These are phyloP conservation scores for Tephrocybe sp. DNA, from an alignment of 768 basidiomycete genomes.

Conservation along the genomic window DNA sequence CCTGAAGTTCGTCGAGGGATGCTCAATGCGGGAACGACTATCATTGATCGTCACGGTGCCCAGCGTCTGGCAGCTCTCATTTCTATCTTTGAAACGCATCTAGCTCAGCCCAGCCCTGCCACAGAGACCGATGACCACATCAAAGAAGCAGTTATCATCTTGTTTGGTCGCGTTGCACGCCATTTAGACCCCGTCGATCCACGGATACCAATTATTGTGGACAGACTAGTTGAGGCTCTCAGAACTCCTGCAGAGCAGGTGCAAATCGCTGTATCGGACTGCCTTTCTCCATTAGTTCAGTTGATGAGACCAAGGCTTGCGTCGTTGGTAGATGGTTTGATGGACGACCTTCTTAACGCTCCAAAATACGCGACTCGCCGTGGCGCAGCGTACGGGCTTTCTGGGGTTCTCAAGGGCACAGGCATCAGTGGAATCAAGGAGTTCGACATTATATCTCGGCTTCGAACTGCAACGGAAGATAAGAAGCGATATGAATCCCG, in stretches of 20 bases:
- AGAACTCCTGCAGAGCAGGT: constrained; percentile 96
- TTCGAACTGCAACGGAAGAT: constrained; percentile 79
- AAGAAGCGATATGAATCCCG: constrained; percentile 86
- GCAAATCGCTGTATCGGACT: constrained; percentile 95
- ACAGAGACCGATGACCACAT: constrained; percentile 83
- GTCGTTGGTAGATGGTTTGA: constrained; percentile 70
- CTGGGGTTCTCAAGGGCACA: constrained; percentile 89
- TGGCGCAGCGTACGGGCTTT: constrained; percentile 96
- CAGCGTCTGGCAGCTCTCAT: constrained; percentile 73
- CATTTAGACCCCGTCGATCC: constrained; percentile 79
- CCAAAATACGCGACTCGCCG: constrained; percentile 91
- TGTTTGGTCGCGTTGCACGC: constrained; percentile 89
- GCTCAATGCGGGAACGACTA: constrained; percentile 78
- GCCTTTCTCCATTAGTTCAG: constrained; percentile 83
- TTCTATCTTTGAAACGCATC: constrained; percentile 75
- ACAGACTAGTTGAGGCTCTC: constrained; percentile 83
- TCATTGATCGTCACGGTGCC: constrained; percentile 85
- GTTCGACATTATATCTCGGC: constrained; percentile 70
- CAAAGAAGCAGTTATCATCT: constrained; percentile 92
- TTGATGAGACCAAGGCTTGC: constrained; percentile 62
- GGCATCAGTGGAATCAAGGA: constrained; percentile 87
- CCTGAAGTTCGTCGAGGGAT: constrained; percentile 83
- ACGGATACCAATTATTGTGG: constrained; percentile 79
- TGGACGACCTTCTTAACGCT: constrained; percentile 74
- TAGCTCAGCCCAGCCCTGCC: constrained; percentile 52